Conservation (phyloP, 1,139 yeast genomes). For the Protomyces gravidus region DNA sequence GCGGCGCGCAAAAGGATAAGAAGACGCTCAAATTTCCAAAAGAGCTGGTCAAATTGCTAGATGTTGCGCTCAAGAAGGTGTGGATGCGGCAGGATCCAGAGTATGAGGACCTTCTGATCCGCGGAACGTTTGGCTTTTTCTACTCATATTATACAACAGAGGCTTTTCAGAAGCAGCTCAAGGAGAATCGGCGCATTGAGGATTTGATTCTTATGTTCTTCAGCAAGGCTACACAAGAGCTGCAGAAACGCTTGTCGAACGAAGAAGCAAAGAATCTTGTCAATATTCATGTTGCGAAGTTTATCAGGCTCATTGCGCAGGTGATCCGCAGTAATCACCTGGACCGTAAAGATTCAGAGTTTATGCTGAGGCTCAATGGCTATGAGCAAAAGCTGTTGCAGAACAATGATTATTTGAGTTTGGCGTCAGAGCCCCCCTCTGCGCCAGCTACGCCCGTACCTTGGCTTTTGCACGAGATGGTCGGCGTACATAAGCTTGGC, state of each 20-base stretch:
- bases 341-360: constrained; percentile 11
- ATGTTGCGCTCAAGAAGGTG: constrained; percentile 14
- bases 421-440: not conserved
- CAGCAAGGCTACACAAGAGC: constrained; percentile 60
- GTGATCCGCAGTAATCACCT: constrained; percentile 43
- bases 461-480: not conserved
- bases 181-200: constrained; percentile 52
- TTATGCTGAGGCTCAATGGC: constrained; percentile 5
- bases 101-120: constrained; percentile 23
- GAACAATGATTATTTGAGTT: not conserved
- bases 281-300: constrained; percentile 54
- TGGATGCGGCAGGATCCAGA: constrained; percentile 29
- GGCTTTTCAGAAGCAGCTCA: constrained; percentile 42
- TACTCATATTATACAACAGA: constrained; percentile 39
- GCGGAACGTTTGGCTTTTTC: constrained; percentile 29
- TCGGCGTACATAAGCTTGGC: not conserved
- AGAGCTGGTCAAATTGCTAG: constrained; percentile 23
- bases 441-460: not conserved
- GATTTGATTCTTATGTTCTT: constrained; percentile 64
- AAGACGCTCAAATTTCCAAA: constrained; percentile 24
- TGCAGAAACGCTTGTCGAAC: constrained; percentile 48
- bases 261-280: constrained; percentile 49
- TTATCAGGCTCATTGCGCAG: constrained; percentile 51
- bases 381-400: constrained; percentile 20
- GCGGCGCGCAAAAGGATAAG: constrained; percentile 12